These are phyloP conservation scores for Chaetomiaceae sp. DNA, from an alignment of 2,329 filamentous ascomycete species.

Conservation along the genomic window DNA sequence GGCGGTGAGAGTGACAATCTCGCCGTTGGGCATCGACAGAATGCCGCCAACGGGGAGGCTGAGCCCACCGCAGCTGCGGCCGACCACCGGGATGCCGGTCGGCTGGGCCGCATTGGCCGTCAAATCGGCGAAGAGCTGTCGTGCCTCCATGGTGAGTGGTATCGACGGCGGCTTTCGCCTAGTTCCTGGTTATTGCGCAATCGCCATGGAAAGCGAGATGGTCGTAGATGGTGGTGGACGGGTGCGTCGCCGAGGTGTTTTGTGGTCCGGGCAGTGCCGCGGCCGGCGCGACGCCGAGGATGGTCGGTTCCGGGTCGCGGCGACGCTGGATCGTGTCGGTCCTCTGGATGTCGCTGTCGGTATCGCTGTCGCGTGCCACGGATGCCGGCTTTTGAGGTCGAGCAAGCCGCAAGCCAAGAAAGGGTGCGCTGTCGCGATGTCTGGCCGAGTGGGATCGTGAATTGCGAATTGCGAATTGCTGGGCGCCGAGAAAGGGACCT, in stretches of 20 bases:
- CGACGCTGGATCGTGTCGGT: background rate
- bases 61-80: conserved; percentile 22
- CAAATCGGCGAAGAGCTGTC: conserved; percentile 21
- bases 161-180: conserved; percentile 27
- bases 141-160: conserved; percentile 25
- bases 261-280: background rate
- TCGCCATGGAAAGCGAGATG: conserved; percentile 26
- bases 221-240: conserved; percentile 11
- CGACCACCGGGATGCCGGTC: conserved; percentile 17
- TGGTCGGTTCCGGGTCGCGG: background rate
- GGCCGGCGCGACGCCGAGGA: background rate
- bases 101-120: conserved; percentile 17
- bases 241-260: background rate
- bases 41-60: conserved; percentile 26
- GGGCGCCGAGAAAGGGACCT: conserved; percentile 38
- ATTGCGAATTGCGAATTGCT: too few relatives aligned
- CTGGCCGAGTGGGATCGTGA: conserved; percentile 26
- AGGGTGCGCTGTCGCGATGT: conserved; percentile 19
- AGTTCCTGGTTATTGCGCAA: conserved; percentile 22
- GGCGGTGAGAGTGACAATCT: conserved; percentile 54
- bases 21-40: conserved; percentile 32
- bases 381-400: too few relatives aligned
- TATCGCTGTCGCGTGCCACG: too few relatives aligned
- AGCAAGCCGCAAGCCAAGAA: conserved; percentile 2
- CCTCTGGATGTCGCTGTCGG: background rate